These are phyloP conservation scores for Penicillium sp. DNA, from an alignment of 2,329 filamentous ascomycete genomes.

Conservation along the genomic window DNA sequence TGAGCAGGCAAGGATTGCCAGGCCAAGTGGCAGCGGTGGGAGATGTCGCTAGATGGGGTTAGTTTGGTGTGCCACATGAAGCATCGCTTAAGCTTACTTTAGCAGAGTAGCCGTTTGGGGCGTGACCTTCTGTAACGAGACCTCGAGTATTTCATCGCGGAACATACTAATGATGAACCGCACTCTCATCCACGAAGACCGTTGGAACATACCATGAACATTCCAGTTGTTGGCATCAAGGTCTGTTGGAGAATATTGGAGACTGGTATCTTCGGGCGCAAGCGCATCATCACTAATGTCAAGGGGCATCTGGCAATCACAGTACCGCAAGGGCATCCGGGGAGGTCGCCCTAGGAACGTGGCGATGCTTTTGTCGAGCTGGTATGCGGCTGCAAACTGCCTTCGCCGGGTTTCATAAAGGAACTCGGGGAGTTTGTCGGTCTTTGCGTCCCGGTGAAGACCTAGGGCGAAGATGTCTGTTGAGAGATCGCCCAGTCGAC, in stretches of 20 bases:
- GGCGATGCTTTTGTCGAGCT: slow-evolving; percentile 33
- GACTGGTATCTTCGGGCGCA: slow-evolving; percentile 2
- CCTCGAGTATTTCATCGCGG: slow-evolving; percentile 32
- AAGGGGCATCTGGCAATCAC: slow-evolving; percentile 26
- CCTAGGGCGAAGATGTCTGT: slow-evolving; percentile 32
- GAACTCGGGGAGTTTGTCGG: slow-evolving; percentile 21
- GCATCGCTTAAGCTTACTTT: slow-evolving; percentile 16
- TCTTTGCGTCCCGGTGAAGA: slow-evolving; percentile 26
- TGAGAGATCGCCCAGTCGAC: slow-evolving; percentile 26
- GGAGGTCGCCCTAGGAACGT: slow-evolving; percentile 34
- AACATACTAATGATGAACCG: slow-evolving; percentile 30
- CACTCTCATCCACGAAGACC: slow-evolving; percentile 28
- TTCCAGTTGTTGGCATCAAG: slow-evolving; percentile 28
- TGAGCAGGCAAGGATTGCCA: slow-evolving; percentile 27
- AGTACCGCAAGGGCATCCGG: slow-evolving; percentile 27
- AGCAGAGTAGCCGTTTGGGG: slow-evolving; percentile 18
- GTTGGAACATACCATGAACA: slow-evolving; percentile 15
- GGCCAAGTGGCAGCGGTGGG: slow-evolving; percentile 21
- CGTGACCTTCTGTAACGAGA: slow-evolving; percentile 23
- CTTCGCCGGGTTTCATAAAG: slow-evolving; percentile 28
- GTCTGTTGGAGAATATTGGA: slow-evolving; percentile 8
- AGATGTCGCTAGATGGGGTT: slow-evolving; percentile 24
- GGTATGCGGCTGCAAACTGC: slow-evolving; percentile 30
- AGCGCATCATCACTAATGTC: slow-evolving; percentile 29
- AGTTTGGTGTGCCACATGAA: neutral